Evolutionary conservation across 768 basidiomycete species (phyloP).

Genomic region (Gautieria morchelliformis): DNA sequence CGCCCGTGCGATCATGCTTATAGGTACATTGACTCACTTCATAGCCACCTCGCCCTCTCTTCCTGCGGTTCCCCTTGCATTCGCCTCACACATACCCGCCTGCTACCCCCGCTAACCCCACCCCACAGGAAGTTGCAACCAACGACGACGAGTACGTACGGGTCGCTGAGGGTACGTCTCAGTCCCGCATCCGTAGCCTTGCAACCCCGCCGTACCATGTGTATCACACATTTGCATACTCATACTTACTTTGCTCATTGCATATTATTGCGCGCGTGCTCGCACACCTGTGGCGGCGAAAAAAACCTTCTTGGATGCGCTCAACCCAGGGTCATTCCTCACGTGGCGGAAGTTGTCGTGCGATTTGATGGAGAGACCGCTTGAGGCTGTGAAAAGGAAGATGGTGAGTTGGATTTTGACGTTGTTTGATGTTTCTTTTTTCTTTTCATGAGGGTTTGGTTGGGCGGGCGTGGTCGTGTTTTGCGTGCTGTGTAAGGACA

Average conservation of each 20-base stretch:
- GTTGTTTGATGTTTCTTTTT: not conserved
- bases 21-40: not conserved
- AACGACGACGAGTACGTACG: slow-evolving; percentile 21
- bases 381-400: slow-evolving; percentile 1
- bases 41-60: not conserved
- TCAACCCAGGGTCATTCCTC: slow-evolving; percentile 1
- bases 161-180: slow-evolving; percentile 14
- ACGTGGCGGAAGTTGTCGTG: not conserved
- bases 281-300: not conserved
- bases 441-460: not conserved
- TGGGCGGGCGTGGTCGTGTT: not conserved
- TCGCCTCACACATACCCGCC: too few relatives aligned
- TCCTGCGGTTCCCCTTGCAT: not conserved
- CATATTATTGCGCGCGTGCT: not conserved
- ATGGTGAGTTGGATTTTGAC: not conserved
- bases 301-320: not conserved
- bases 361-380: not conserved
- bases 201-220: too few relatives aligned
- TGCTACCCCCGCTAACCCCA: too few relatives aligned
- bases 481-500: too few relatives aligned
- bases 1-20: not conserved
- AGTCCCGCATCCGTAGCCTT: too few relatives aligned
- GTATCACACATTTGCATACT: too few relatives aligned
- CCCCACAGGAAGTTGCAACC: slow-evolving; percentile 14
- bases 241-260: too few relatives aligned